Evolutionary conservation across 1,284 basidiomycete genomes (phyloP).

Genomic region (Trichosporon inkin): DNA sequence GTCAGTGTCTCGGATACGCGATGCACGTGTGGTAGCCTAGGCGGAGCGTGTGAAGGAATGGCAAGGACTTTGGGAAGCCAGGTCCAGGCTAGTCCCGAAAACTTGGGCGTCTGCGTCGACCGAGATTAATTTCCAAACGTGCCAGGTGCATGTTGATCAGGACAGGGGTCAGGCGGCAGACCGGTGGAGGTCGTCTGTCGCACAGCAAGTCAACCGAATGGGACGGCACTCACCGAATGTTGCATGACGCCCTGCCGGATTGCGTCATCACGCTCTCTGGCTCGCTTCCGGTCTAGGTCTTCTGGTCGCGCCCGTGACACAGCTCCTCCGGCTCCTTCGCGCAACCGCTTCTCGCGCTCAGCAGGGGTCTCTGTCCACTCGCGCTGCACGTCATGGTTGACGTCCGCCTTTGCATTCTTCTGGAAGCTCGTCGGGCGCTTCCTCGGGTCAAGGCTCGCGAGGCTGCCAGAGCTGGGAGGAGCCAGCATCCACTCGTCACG

Average conservation of each 20-base stretch:
- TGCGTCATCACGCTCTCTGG: conserved; percentile 61
- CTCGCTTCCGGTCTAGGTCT: conserved; percentile 53
- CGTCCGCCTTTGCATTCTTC: conserved; percentile 42
- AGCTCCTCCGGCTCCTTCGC: conserved; percentile 72
- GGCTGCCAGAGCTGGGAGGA: conserved; percentile 65
- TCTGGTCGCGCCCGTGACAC: conserved; percentile 66
- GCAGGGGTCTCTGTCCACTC: conserved; percentile 92
- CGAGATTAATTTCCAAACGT: background rate
- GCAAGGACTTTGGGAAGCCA: no score
- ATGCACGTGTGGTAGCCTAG: no score
- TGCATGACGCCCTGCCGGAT: conserved; percentile 67
- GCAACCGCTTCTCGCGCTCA: conserved; percentile 67
- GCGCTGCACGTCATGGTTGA: conserved; percentile 53
- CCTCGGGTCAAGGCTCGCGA: conserved; percentile 63
- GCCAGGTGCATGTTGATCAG: no score
- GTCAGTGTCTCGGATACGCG: no score
- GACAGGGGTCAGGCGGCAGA: no score
- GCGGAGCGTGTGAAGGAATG: no score
- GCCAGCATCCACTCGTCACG: conserved; percentile 93
- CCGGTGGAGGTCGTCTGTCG: no score
- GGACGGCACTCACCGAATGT: conserved; percentile 62
- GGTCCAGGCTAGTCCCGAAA: background rate
- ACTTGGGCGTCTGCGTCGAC: background rate
- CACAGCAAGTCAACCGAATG: no score
- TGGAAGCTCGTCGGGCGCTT: conserved; percentile 58